Conservation (phyloP, 2,329 filamentous ascomycete species). For the Didymosphaeria variabile region DNA sequence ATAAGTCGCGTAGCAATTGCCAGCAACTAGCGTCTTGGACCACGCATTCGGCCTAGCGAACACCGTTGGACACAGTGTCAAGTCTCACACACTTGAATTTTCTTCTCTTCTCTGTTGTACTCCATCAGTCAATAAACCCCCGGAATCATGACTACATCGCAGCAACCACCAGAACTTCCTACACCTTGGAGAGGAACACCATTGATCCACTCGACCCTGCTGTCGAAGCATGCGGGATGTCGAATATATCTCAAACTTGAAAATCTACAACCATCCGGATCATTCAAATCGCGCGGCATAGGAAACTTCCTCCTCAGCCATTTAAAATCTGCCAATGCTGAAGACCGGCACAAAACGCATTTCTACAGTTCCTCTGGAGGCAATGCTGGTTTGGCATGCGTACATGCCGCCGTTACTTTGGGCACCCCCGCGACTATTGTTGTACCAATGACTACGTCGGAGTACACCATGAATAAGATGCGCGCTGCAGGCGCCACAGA, state of each 20-base stretch:
- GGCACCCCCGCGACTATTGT: constrained; percentile 74
- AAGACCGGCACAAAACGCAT: constrained; percentile 54
- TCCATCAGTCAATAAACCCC: neutral
- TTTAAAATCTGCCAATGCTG: constrained; percentile 39
- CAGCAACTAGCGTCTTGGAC: no score
- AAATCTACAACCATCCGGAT: constrained; percentile 80
- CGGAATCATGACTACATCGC: neutral
- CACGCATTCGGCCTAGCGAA: neutral
- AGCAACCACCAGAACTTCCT: neutral
- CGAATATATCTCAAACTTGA: constrained; percentile 84
- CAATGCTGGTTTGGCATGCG: constrained; percentile 82
- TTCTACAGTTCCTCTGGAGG: constrained; percentile 83
- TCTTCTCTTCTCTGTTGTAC: neutral
- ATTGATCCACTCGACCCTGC: constrained; percentile 68
- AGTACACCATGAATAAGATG: constrained; percentile 75
- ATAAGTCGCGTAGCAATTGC: neutral
- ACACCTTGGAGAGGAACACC: constrained; percentile 75
- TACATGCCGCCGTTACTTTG: constrained; percentile 71
- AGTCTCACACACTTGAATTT: neutral
- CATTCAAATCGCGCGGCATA: constrained; percentile 80
- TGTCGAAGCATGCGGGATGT: constrained; percentile 75
- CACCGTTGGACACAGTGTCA: neutral
- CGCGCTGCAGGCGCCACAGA: constrained; percentile 68
- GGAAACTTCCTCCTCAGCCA: constrained; percentile 70
- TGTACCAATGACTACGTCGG: constrained; percentile 70